phyloP scores from a whole-genome alignment of 73 alveolate genomes.

The Effrenium voratum region DNA sequence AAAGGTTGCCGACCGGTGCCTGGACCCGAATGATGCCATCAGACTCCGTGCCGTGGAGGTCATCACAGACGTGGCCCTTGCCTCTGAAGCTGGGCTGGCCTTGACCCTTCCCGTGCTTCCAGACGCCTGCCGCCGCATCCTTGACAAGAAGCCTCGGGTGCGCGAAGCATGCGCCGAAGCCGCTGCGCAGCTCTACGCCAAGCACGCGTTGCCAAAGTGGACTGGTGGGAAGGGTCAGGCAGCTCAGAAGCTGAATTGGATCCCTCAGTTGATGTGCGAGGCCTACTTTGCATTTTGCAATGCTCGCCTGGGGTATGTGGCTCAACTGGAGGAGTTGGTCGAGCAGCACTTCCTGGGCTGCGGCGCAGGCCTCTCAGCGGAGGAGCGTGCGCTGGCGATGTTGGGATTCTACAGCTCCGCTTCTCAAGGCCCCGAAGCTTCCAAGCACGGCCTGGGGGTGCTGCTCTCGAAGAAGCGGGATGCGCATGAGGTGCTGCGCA shows the following conservation, averaged over 20 bases:
- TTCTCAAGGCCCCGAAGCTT: background rate
- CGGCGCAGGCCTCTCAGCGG: constrained; percentile 55
- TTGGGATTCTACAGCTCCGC: constrained; percentile 78
- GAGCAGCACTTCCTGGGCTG: constrained; percentile 88
- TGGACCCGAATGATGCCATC: constrained; percentile 62
- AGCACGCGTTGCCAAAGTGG: constrained; percentile 58
- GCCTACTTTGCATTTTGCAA: constrained; percentile 71
- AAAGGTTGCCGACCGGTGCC: constrained; percentile 47
- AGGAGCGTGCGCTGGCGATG: constrained; percentile 56
- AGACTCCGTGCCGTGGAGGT: constrained; percentile 72
- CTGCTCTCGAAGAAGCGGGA: constrained; percentile 90
- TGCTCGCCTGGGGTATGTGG: constrained; percentile 71
- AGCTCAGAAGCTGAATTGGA: constrained; percentile 51
- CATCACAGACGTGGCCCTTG: constrained; percentile 24
- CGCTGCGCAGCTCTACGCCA: constrained; percentile 55
- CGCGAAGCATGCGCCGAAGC: constrained; percentile 86
- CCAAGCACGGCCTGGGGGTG: constrained; percentile 31
- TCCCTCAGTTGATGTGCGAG: constrained; percentile 43
- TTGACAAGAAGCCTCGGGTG: constrained; percentile 82
- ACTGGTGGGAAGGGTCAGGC: constrained; percentile 13
- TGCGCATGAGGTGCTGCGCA: constrained; percentile 17
- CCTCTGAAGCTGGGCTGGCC: constrained; percentile 50
- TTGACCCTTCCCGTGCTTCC: constrained; percentile 55
- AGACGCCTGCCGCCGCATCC: constrained; percentile 55
- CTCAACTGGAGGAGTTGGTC: constrained; percentile 80